phyloP scores from a whole-genome alignment of 768 basidiomycete species.

The Mycena amicta region DNA sequence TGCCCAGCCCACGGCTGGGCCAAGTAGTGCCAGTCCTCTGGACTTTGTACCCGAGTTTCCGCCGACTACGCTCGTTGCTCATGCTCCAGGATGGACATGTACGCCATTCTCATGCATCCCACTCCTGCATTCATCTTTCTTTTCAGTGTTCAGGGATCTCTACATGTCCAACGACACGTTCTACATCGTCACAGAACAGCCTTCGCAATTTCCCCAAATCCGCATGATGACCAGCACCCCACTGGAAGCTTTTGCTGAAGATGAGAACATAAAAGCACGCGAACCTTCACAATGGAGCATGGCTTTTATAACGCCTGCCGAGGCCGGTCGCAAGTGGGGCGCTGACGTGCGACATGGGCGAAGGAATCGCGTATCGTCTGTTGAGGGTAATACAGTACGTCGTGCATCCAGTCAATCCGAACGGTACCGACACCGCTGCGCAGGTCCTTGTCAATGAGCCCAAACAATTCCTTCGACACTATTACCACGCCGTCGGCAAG shows the following conservation, averaged over 20 bases:
- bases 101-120: background rate
- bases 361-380: conserved; percentile 59
- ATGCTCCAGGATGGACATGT: conserved; percentile 24
- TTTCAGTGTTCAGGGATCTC: conserved; percentile 52
- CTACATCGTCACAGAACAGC: conserved; percentile 57
- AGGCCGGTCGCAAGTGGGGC: conserved; percentile 69
- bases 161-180: conserved; percentile 84
- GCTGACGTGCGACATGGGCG: conserved; percentile 30
- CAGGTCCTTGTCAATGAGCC: conserved; percentile 72
- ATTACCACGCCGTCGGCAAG: conserved; percentile 80
- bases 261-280: conserved; percentile 65
- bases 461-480: conserved; percentile 77
- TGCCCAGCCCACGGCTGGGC: background rate
- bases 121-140: background rate
- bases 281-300: conserved; percentile 70
- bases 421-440: too few relatives aligned
- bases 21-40: conserved; percentile 2
- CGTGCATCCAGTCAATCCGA: too few relatives aligned
- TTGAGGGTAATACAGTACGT: conserved; percentile 75
- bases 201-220: conserved; percentile 41
- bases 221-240: conserved; percentile 71
- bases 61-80: conserved; percentile 8
- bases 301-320: conserved; percentile 57
- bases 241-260: conserved; percentile 54
- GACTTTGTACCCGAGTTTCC: conserved; percentile 15